phyloP scores from a whole-genome alignment of 2,329 filamentous ascomycete genomes.

The Exophiala sp. region DNA sequence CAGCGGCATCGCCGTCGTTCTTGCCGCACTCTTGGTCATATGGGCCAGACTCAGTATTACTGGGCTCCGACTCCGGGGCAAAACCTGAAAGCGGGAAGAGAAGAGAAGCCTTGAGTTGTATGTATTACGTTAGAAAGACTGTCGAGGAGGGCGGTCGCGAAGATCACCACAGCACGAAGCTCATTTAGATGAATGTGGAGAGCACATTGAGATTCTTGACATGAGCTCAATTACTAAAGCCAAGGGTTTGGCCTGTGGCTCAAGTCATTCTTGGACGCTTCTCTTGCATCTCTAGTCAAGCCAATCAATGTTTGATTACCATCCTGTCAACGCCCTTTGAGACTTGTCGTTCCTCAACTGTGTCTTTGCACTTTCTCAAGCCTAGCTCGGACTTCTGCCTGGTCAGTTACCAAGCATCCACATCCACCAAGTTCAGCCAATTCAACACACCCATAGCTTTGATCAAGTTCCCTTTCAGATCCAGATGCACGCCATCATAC shows the following conservation, averaged over 20 bases:
- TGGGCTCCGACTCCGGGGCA: conserved; percentile 4
- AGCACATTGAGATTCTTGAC: too few species aligned
- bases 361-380: neutral
- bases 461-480: conserved; percentile 47
- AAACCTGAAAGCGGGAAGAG: conserved; percentile 1
- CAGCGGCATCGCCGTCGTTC: conserved; percentile 30
- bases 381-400: neutral
- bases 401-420: conserved; percentile 17
- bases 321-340: too few species aligned
- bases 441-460: conserved; percentile 52
- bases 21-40: conserved; percentile 18
- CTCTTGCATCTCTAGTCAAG: neutral
- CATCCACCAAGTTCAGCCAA: conserved; percentile 36
- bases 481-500: conserved; percentile 49
- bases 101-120: neutral
- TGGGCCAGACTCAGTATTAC: conserved; percentile 11
- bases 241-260: too few species aligned
- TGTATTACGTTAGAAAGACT: neutral
- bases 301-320: too few species aligned
- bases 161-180: too few species aligned
- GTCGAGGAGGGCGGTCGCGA: too few species aligned
- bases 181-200: too few species aligned
- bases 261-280: too few species aligned
- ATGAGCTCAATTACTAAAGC: too few species aligned
- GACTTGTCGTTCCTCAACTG: neutral